Evolutionary conservation across 2,329 filamentous ascomycete species (phyloP).

Genomic region (Xylaria sp.): DNA sequence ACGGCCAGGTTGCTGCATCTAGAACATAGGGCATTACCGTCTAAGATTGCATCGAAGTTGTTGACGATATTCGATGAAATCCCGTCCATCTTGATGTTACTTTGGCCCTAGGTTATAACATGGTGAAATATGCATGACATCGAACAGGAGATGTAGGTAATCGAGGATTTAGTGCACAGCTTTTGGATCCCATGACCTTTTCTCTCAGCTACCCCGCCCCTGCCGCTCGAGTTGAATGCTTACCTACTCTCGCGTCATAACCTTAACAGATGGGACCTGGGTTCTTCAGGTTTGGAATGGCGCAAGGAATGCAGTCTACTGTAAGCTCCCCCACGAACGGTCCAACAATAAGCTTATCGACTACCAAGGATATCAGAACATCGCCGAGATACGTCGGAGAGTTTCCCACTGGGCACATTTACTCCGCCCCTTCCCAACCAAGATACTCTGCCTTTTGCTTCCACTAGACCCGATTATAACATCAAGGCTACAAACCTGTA

Average conservation of each 20-base stretch:
- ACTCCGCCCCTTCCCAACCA: not conserved
- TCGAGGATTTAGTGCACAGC: not conserved
- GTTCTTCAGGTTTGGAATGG: not conserved
- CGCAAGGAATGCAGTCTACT: not conserved
- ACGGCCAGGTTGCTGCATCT: not conserved
- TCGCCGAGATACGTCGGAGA: not conserved
- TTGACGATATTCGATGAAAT: not conserved
- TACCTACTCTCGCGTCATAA: not conserved
- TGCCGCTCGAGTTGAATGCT: not conserved
- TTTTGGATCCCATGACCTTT: not conserved
- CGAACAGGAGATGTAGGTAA: not conserved
- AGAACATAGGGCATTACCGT: not conserved
- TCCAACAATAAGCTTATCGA: not conserved
- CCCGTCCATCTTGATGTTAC: not conserved
- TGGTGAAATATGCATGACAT: not conserved
- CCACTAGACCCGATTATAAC: not conserved
- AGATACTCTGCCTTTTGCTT: not conserved
- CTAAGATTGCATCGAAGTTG: not conserved
- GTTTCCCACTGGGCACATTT: not conserved
- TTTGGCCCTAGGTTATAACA: not conserved
- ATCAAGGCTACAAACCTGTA: not conserved
- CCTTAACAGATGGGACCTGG: too few relatives aligned
- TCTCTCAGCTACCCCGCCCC: not conserved
- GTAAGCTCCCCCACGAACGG: not conserved
- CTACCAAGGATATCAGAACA: not conserved